Conservation (phyloP, 495 filamentous ascomycete genomes). For the Daldinia decipiens region DNA sequence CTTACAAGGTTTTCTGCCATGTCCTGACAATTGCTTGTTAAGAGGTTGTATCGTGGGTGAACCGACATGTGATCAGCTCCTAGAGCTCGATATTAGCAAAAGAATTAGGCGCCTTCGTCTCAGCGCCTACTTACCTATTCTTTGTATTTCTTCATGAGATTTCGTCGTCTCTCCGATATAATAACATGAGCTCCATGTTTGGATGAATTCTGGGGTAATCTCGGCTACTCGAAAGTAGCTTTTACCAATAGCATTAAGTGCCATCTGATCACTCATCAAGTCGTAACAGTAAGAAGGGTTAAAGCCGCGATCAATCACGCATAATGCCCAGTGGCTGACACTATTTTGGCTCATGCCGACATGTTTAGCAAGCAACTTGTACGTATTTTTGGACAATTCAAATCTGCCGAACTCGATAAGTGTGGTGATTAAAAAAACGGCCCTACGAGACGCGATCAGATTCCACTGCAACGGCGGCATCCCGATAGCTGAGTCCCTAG, state of each 20-base stretch:
- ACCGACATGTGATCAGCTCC: conserved; percentile 39
- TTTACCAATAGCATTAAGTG: conserved; percentile 38
- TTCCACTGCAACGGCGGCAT: conserved; percentile 37
- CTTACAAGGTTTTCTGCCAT: conserved; percentile 40
- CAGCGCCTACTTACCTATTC: conserved; percentile 28
- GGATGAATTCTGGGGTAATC: conserved; percentile 29
- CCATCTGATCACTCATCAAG: conserved; percentile 44
- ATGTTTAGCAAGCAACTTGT: conserved; percentile 40
- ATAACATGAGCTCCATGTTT: conserved; percentile 40
- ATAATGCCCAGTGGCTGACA: conserved; percentile 44
- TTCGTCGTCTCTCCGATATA: conserved; percentile 45
- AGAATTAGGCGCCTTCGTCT: not conserved
- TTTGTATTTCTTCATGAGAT: conserved; percentile 39
- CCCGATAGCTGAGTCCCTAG: conserved; percentile 27
- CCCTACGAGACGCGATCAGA: conserved; percentile 25
- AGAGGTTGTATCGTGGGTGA: conserved; percentile 39
- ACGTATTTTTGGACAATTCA: conserved; percentile 36
- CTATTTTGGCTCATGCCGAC: conserved; percentile 44
- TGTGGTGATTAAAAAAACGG: conserved; percentile 42
- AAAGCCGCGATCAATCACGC: conserved; percentile 37
- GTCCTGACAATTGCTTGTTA: conserved; percentile 43
- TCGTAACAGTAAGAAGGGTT: conserved; percentile 43
- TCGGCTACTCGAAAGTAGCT: conserved; percentile 39
- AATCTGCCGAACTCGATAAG: conserved; percentile 41
- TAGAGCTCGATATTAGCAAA: conserved; percentile 18